Percentiles rank a stretch among this genome's conserved stretches.
phyloP scores from a whole-genome alignment of 805 yeast genomes.

The Diddensiella transvaalensis region DNA sequence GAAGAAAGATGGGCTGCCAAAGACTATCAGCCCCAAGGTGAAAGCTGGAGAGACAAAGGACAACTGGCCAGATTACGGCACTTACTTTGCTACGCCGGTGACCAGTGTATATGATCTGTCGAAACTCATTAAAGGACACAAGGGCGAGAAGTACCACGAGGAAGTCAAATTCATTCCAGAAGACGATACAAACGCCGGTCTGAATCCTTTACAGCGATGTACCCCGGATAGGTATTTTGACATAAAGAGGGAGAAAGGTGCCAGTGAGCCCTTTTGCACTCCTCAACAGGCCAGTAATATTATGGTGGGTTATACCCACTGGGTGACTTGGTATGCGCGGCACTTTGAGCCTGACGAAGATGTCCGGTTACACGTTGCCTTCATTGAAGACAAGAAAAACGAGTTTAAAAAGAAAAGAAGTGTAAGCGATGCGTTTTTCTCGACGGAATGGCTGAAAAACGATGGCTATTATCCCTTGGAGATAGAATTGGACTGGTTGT shows the following conservation, averaged over 20 bases:
- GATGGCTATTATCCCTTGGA: slow-evolving; percentile 63
- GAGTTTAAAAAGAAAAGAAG: slow-evolving; percentile 17
- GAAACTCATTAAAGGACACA: slow-evolving; percentile 47
- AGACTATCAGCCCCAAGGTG: slow-evolving; percentile 70
- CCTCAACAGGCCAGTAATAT: slow-evolving; percentile 62
- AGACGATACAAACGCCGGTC: slow-evolving; percentile 64
- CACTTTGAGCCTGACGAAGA: slow-evolving; percentile 53
- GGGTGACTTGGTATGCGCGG: slow-evolving; percentile 76
- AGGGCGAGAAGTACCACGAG: slow-evolving; percentile 35
- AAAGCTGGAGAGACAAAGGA: slow-evolving; percentile 69
- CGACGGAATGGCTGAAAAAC: slow-evolving; percentile 68
- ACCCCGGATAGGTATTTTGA: slow-evolving; percentile 73
- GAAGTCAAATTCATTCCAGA: slow-evolving; percentile 60
- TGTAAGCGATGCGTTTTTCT: slow-evolving; percentile 48
- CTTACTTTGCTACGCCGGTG: slow-evolving; percentile 70
- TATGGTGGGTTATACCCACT: slow-evolving; percentile 61
- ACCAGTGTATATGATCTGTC: slow-evolving; percentile 56
- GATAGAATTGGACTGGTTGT: slow-evolving; percentile 61
- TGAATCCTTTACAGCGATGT: slow-evolving; percentile 81
- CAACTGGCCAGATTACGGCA: slow-evolving; percentile 66
- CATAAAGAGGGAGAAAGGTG: slow-evolving; percentile 48
- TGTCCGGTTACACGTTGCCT: slow-evolving; percentile 65
- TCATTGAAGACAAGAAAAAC: slow-evolving; percentile 48
- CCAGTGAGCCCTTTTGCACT: slow-evolving; percentile 80
- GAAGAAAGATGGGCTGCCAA: slow-evolving; percentile 73